These are phyloP conservation scores for Fusarium pininemorale DNA, from an alignment of 2,329 filamentous ascomycete genomes.

Conservation along the genomic window DNA sequence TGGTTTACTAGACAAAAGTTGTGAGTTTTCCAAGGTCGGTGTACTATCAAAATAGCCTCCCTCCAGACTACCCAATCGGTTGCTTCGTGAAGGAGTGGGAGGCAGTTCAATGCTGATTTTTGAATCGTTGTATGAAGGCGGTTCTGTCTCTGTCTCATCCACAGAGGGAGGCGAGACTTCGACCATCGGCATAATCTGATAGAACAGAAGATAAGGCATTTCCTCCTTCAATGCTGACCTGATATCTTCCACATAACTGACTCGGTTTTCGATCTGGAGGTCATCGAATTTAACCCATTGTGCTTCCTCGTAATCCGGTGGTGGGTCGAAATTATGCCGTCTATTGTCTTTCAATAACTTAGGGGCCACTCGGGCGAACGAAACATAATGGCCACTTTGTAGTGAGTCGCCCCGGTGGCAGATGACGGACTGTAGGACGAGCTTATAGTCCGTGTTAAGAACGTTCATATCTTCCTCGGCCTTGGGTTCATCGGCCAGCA, in stretches of 20 bases:
- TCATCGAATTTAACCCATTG: slow-evolving; percentile 96
- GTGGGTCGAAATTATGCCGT: slow-evolving; percentile 63
- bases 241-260: slow-evolving; percentile 80
- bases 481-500: slow-evolving; percentile 76
- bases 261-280: slow-evolving; percentile 72
- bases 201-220: slow-evolving; percentile 94
- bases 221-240: slow-evolving; percentile 82
- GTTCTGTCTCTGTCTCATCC: slow-evolving; percentile 58
- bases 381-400: slow-evolving; percentile 90
- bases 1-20: slow-evolving; percentile 47
- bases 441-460: slow-evolving; percentile 89
- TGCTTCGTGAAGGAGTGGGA: slow-evolving; percentile 35
- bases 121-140: slow-evolving; percentile 68
- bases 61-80: slow-evolving; percentile 32
- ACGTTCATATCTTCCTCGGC: slow-evolving; percentile 66
- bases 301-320: slow-evolving; percentile 73
- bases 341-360: slow-evolving; percentile 69
- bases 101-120: slow-evolving; percentile 53
- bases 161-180: slow-evolving; percentile 66
- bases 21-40: slow-evolving; percentile 31
- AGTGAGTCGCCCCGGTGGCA: slow-evolving; percentile 90
- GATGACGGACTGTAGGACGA: slow-evolving; percentile 89
- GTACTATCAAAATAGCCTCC: slow-evolving; percentile 43
- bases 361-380: slow-evolving; percentile 80
- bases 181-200: slow-evolving; percentile 89